phyloP scores from a whole-genome alignment of 768 basidiomycete species.

The Tulasnella sp. region DNA sequence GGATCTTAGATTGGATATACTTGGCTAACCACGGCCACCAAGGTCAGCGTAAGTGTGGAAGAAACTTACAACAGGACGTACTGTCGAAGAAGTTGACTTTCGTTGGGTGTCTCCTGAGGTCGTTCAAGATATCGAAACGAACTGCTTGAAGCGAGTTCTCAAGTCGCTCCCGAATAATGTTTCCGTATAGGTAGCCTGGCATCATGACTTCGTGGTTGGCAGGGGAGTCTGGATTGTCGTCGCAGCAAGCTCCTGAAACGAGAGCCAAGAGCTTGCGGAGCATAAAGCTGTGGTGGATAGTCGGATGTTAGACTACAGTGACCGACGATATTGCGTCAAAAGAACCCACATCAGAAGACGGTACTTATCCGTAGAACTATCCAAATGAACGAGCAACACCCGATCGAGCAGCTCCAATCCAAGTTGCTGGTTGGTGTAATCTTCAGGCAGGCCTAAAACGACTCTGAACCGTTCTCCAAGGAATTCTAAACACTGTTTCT shows the following conservation, averaged over 20 bases:
- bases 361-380: constrained; percentile 85
- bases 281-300: constrained; percentile 71
- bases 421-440: constrained; percentile 76
- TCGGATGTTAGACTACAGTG: constrained; percentile 14
- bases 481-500: constrained; percentile 87
- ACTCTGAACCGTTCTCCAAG: constrained; percentile 95
- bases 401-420: constrained; percentile 79
- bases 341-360: constrained; percentile 76
- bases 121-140: constrained; percentile 31
- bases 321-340: not conserved
- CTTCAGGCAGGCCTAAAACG: constrained; percentile 82
- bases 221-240: constrained; percentile 97
- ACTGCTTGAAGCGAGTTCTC: constrained; percentile 70
- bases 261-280: constrained; percentile 87
- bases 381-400: constrained; percentile 83
- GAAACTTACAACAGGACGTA: constrained; percentile 35
- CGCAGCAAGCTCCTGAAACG: constrained; percentile 81
- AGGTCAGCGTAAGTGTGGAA: not conserved
- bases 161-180: constrained; percentile 96
- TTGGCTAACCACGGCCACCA: constrained; percentile 44
- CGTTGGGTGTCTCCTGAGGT: constrained; percentile 66
- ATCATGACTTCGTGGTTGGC: constrained; percentile 97
- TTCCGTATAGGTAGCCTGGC: constrained; percentile 84
- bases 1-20: constrained; percentile 69
- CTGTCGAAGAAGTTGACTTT: constrained; percentile 84